Evolutionary conservation across 1,139 yeast species (phyloP).

Genomic region (Debaryomyces psychrophilus): DNA sequence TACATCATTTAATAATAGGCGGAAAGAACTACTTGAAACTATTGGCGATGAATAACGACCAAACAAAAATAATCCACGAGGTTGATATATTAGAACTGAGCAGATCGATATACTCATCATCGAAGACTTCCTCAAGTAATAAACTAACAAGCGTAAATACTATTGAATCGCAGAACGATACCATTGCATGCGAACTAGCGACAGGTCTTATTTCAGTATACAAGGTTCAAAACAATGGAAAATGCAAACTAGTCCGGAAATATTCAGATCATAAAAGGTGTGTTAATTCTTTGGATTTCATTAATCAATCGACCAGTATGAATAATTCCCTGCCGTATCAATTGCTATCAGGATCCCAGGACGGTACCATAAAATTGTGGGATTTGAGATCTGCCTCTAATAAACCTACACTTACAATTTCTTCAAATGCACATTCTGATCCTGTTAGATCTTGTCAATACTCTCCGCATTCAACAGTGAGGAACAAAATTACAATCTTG

Average conservation of each 20-base stretch:
- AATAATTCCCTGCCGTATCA: slow-evolving; percentile 57
- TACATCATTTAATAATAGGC: slow-evolving; percentile 55
- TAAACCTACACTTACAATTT: slow-evolving; percentile 49
- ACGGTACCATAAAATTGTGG: slow-evolving; percentile 88
- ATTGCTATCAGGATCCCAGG: slow-evolving; percentile 85
- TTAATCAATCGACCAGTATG: slow-evolving; percentile 17
- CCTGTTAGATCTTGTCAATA: slow-evolving; percentile 66
- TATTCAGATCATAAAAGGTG: slow-evolving; percentile 78
- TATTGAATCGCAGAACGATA: slow-evolving; percentile 37
- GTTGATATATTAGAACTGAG: slow-evolving; percentile 50
- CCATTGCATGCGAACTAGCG: slow-evolving; percentile 48
- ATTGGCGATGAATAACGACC: slow-evolving; percentile 47
- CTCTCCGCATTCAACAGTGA: slow-evolving; percentile 49
- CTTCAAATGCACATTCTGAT: slow-evolving; percentile 59
- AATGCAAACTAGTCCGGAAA: slow-evolving; percentile 44
- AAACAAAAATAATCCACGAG: slow-evolving; percentile 40
- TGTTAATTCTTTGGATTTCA: slow-evolving; percentile 77
- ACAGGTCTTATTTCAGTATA: slow-evolving; percentile 42
- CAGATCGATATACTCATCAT: slow-evolving; percentile 50
- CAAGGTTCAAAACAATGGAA: slow-evolving; percentile 39
- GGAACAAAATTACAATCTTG: slow-evolving; percentile 38
- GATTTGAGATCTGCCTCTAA: slow-evolving; percentile 63
- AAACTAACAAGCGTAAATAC: slow-evolving; percentile 48
- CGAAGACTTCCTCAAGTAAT: slow-evolving; percentile 31
- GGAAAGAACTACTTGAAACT: slow-evolving; percentile 61